Base-by-base conservation (phyloP, 352 stramenopile genomes). In the Globisporangium paroecandrum region DNA sequence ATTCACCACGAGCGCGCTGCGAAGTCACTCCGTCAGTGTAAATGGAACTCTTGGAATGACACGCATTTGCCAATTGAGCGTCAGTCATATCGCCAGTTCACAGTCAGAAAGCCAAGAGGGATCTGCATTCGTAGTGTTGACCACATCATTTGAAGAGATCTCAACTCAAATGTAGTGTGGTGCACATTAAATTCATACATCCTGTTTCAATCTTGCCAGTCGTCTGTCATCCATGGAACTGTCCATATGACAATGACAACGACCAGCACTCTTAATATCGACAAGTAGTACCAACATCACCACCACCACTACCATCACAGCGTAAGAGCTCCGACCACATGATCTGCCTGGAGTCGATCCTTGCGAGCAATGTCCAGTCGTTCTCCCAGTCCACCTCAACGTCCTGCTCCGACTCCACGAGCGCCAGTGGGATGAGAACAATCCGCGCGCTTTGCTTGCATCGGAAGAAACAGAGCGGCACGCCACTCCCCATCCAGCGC, bases 31-130 rank as follows among this genome's bases (percentile, higher is more conserved):
- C 6, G 43, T 24, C 43, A 12, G 43, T 18, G 43, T 24, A 12
- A 25, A 22, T 43, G 54, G 27, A 43, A 29, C 54, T 59, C 55
- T 27, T 27, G 20, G 22, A 36, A 34, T 24, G 27, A 36, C 27
- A 18, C 20, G 18, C 54, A 59, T 43, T 43, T 9, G 25, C 25
- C 41, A n/a, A 32, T 58, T 20, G 25, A 6, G 24, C 15, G 24
- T 58, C 13, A 36, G 12, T 27, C 55, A 47, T n/a, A 61, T 61
- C 55, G 55, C 55, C 55, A 61, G 55, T 61, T 61, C 29, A 32
- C 29, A 32, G 29, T 32, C 55, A 43, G 54, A 43, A 59, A 61
- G 20, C 7, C 18, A 25, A 2, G 29, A 1, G 1, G 18, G 8
- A 47, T 36, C 29, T 22, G 20, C 0, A 4, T 20, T 47, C 15